Evolutionary conservation across 2,329 filamentous ascomycete genomes (phyloP).

Genomic region (Hypoxylon sp.): DNA sequence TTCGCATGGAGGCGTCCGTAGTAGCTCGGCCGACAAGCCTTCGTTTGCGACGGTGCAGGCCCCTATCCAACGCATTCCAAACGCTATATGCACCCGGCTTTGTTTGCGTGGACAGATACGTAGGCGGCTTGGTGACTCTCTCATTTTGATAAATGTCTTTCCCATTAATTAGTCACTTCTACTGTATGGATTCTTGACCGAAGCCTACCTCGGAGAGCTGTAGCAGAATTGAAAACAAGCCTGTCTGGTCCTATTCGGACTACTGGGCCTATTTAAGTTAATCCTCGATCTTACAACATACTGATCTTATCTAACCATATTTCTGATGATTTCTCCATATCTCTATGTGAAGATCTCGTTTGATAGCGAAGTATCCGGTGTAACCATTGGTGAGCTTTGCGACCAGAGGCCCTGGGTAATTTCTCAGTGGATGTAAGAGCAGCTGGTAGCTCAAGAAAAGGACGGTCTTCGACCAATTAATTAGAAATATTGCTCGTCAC

Average conservation of each 20-base stretch:
- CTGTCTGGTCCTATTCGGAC: slow-evolving; percentile 36
- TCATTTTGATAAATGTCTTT: slow-evolving; percentile 38
- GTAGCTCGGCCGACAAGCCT: slow-evolving; percentile 31
- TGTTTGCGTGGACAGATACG: slow-evolving; percentile 20
- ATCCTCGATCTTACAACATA: background rate
- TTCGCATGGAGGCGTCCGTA: slow-evolving; percentile 31
- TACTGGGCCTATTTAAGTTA: slow-evolving; percentile 24
- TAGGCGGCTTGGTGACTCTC: slow-evolving; percentile 27
- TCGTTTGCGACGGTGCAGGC: slow-evolving; percentile 33
- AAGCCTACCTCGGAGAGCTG: slow-evolving; percentile 26
- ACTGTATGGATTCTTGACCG: background rate
- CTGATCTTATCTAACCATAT: slow-evolving; percentile 18
- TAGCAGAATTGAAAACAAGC: slow-evolving; percentile 38
- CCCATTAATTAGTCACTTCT: background rate
- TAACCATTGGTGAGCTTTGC: slow-evolving; percentile 21
- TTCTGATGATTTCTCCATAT: slow-evolving; percentile 17
- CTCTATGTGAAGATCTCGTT: slow-evolving; percentile 14
- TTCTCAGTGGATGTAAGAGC: slow-evolving; percentile 11
- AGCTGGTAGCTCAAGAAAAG: slow-evolving; percentile 12
- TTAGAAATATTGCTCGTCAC: background rate
- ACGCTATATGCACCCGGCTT: slow-evolving; percentile 8
- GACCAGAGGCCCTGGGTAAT: slow-evolving; percentile 21
- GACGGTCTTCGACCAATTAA: background rate
- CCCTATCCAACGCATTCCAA: slow-evolving; percentile 26
- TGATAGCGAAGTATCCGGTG: slow-evolving; percentile 7